A percentile compares a stretch with the other conserved stretches of the same genome.
Evolutionary conservation across 371 early-diverging fungal genomes (phyloP).

Genomic region (Batkoa obscura): DNA sequence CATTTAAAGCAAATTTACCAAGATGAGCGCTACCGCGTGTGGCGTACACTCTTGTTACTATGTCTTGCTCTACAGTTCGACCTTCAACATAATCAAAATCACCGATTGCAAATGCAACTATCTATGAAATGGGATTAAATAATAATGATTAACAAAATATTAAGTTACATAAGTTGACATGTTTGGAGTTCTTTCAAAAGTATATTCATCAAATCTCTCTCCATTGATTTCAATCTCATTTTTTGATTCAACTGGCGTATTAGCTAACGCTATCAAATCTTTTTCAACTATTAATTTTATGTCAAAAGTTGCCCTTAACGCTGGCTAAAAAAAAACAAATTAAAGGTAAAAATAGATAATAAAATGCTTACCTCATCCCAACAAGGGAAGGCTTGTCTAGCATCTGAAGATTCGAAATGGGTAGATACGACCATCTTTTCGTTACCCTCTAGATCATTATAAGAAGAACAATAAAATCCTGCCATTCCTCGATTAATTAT

Average conservation of each 20-base stretch:
- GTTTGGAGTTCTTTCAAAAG: neutral
- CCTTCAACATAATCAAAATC: slow-evolving; percentile 76
- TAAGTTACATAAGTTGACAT: slow-evolving; percentile 28
- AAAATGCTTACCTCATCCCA: too few relatives aligned
- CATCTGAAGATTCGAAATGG: slow-evolving; percentile 87
- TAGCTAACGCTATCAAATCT: slow-evolving; percentile 60
- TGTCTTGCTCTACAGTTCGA: slow-evolving; percentile 29
- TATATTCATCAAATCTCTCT: too few relatives aligned
- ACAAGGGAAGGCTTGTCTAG: slow-evolving; percentile 81
- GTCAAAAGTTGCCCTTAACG: slow-evolving; percentile 78
- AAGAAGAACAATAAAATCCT: slow-evolving; percentile 68
- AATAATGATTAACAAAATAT: too few relatives aligned
- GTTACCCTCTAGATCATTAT: slow-evolving; percentile 36
- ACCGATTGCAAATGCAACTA: slow-evolving; percentile 75
- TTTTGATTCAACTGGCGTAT: slow-evolving; percentile 79
- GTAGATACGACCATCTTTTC: slow-evolving; percentile 63
- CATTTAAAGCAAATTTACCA: slow-evolving; percentile 62
- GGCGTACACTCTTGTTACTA: slow-evolving; percentile 60
- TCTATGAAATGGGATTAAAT: too few relatives aligned
- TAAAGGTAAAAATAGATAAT: too few relatives aligned
- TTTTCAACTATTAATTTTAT: slow-evolving; percentile 47
- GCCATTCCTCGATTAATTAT: slow-evolving; percentile 59
- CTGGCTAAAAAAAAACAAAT: too few relatives aligned
- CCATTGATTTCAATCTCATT: slow-evolving; percentile 29
- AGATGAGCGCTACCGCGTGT: slow-evolving; percentile 37